phyloP scores from a whole-genome alignment of 1,139 yeast genomes.

The Kazachstania sp. region DNA sequence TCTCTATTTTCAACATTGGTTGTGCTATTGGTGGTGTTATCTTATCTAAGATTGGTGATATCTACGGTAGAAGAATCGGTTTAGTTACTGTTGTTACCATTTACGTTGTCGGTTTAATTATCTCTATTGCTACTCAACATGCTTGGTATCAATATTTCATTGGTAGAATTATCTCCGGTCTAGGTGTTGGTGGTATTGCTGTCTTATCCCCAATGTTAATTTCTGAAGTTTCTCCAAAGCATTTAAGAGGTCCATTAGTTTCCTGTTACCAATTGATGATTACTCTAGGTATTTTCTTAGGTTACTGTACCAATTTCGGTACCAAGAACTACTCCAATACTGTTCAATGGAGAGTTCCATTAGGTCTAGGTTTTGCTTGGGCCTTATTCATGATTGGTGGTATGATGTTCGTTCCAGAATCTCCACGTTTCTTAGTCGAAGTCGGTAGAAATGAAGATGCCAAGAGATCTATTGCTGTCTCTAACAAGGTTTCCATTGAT shows the following conservation, averaged over 20 bases:
- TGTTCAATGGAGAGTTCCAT: slow-evolving; percentile 56
- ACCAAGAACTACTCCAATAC: slow-evolving; percentile 40
- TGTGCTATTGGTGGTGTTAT: slow-evolving; percentile 57
- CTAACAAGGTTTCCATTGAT: slow-evolving; percentile 38
- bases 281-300: slow-evolving; percentile 53
- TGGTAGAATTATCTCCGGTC: slow-evolving; percentile 56
- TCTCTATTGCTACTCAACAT: slow-evolving; percentile 49
- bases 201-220: slow-evolving; percentile 56
- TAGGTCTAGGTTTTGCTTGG: slow-evolving; percentile 44
- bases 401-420: slow-evolving; percentile 64
- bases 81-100: slow-evolving; percentile 47
- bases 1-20: slow-evolving; percentile 60
- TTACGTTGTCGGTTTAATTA: slow-evolving; percentile 53
- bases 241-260: slow-evolving; percentile 59
- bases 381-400: slow-evolving; percentile 39
- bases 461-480: slow-evolving; percentile 37
- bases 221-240: slow-evolving; percentile 58
- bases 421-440: slow-evolving; percentile 63
- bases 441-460: slow-evolving; percentile 49
- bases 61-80: slow-evolving; percentile 53
- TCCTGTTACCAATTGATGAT: slow-evolving; percentile 57
- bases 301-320: slow-evolving; percentile 55
- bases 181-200: slow-evolving; percentile 56
- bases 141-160: slow-evolving; percentile 48
- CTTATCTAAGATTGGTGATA: slow-evolving; percentile 48